Percentiles rank a stretch among this genome's conserved stretches.
Conservation (phyloP, 2,329 filamentous ascomycete genomes). For the Fusarium falciforme region DNA sequence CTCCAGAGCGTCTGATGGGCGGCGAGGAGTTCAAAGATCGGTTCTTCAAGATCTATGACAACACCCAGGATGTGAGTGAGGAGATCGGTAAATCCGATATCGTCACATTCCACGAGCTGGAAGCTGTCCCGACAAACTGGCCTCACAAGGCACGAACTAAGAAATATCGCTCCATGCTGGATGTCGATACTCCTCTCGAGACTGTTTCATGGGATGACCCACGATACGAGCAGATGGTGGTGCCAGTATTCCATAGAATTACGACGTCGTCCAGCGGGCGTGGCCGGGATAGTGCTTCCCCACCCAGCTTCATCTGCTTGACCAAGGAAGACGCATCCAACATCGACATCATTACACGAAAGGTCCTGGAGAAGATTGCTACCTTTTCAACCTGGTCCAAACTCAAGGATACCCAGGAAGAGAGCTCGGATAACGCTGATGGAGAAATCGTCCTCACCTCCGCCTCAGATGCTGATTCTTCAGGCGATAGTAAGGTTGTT, state of each 20-base stretch:
- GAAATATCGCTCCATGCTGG: conserved; percentile 63
- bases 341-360: conserved; percentile 80
- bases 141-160: conserved; percentile 63
- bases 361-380: conserved; percentile 80
- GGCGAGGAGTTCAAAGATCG: conserved; percentile 85
- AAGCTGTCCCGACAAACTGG: conserved; percentile 82
- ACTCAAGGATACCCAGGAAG: conserved; percentile 64
- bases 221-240: conserved; percentile 73
- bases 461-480: conserved; percentile 72
- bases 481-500: conserved; percentile 76
- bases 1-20: conserved; percentile 75
- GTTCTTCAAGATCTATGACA: conserved; percentile 88
- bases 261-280: conserved; percentile 47
- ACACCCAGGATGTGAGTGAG: conserved; percentile 75
- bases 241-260: conserved; percentile 76
- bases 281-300: conserved; percentile 47
- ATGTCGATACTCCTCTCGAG: conserved; percentile 55
- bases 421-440: conserved; percentile 66
- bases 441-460: conserved; percentile 77
- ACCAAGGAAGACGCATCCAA: conserved; percentile 75
- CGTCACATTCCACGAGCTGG: conserved; percentile 80
- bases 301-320: conserved; percentile 80
- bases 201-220: conserved; percentile 67
- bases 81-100: conserved; percentile 75
- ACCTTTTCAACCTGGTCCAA: conserved; percentile 79